phyloP scores from a whole-genome alignment of 2,329 filamentous ascomycete species.

The Chrysosporium queenslandicum region DNA sequence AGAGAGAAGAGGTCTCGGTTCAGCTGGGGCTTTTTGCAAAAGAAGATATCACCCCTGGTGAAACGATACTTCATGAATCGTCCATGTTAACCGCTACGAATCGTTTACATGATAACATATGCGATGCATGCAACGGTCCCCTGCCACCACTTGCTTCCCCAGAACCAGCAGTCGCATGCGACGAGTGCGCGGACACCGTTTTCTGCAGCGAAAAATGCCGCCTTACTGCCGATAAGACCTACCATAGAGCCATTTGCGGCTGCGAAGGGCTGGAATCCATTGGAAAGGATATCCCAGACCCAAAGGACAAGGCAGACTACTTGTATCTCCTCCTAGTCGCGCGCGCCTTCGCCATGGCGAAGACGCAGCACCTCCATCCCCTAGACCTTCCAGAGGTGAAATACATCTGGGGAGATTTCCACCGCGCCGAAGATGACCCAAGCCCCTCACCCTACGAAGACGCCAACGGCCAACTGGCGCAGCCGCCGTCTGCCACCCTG shows the following conservation, averaged over 20 bases:
- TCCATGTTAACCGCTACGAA: conserved; percentile 85
- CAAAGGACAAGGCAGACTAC: conserved; percentile 48
- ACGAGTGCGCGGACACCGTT: conserved; percentile 48
- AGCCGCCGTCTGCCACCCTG: conserved; percentile 38
- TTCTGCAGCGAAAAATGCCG: conserved; percentile 52
- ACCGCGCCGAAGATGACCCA: conserved; percentile 24
- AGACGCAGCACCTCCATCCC: conserved; percentile 49
- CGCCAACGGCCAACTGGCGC: neutral
- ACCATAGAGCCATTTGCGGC: conserved; percentile 52
- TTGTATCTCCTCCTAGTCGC: conserved; percentile 52
- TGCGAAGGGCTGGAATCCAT: conserved; percentile 46
- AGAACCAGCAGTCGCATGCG: conserved; percentile 38
- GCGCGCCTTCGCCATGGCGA: conserved; percentile 51
- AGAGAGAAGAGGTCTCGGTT: conserved; percentile 35
- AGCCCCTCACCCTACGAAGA: neutral
- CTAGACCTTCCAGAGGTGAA: conserved; percentile 51
- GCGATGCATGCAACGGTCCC: conserved; percentile 74
- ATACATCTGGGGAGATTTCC: conserved; percentile 58
- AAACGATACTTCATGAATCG: conserved; percentile 68
- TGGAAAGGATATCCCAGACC: conserved; percentile 47
- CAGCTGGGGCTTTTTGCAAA: conserved; percentile 89
- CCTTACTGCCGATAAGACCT: conserved; percentile 45
- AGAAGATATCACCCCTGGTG: conserved; percentile 65
- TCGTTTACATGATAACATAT: conserved; percentile 72
- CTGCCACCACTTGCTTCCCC: conserved; percentile 49